Conservation (phyloP, 208 protist species). For the Leptomonas pyrrhocoris region DNA sequence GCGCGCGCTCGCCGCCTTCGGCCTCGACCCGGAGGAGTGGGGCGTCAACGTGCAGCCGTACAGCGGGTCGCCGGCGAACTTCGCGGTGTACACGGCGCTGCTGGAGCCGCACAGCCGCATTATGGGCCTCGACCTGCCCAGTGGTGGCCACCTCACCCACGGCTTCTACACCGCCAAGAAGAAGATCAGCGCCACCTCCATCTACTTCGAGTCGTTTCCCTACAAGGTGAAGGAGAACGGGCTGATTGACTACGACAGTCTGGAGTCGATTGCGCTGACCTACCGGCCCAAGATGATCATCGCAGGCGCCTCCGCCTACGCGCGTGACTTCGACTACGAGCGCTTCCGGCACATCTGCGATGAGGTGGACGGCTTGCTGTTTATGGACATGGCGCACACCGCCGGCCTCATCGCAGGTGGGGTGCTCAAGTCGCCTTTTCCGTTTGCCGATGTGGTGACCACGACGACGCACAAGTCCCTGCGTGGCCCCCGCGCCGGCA, state of each 20-base stretch:
- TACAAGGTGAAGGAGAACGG: constrained; percentile 94
- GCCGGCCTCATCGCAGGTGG: constrained; percentile 93
- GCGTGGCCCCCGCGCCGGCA: constrained; percentile 97
- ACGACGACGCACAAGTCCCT: constrained; percentile 99
- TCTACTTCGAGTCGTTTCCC: constrained; percentile 98
- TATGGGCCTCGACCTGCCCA: constrained; percentile 96
- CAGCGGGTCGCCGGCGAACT: constrained; percentile 98
- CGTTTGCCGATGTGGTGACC: constrained; percentile 98
- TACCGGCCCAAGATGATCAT: constrained; percentile 97
- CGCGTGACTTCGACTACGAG: constrained; percentile 97
- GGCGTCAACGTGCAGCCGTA: constrained; percentile 99
- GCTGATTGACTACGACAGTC: constrained; percentile 96
- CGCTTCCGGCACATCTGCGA: constrained; percentile 91
- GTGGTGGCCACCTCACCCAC: constrained; percentile 96
- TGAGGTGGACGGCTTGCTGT: constrained; percentile 87
- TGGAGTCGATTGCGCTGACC: constrained; percentile 86
- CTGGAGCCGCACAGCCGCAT: constrained; percentile 97
- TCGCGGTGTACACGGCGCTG: constrained; percentile 97
- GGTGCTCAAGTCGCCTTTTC: constrained; percentile 92
- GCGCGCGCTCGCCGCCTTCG: constrained; percentile 95
- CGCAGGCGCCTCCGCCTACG: constrained; percentile 97
- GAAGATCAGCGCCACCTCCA: constrained; percentile 96
- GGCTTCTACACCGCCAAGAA: constrained; percentile 98
- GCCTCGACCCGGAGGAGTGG: constrained; percentile 95
- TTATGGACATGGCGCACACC: constrained; percentile 99